phyloP scores from a whole-genome alignment of 2,329 filamentous ascomycete species.

The Pleomassaria siparia region DNA sequence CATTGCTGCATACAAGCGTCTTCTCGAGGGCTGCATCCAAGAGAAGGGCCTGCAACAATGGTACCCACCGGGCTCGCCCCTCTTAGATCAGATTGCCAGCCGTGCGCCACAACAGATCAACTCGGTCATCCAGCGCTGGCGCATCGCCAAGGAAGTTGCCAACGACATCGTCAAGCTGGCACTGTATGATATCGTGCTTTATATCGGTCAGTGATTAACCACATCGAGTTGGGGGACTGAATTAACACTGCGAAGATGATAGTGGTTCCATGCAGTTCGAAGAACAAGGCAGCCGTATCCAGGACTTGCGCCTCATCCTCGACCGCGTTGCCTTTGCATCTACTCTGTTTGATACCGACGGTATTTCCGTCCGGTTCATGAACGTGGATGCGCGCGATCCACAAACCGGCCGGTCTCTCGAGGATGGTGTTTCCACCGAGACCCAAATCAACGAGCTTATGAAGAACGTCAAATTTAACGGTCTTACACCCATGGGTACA shows the following conservation, averaged over 20 bases:
- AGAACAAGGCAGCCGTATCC: slow-evolving; percentile 66
- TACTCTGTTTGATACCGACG: slow-evolving; percentile 69
- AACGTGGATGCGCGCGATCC: slow-evolving; percentile 50
- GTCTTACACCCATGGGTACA: slow-evolving; percentile 67
- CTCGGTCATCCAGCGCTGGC: slow-evolving; percentile 59
- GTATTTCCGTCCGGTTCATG: slow-evolving; percentile 70
- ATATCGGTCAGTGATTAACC: slow-evolving; percentile 49
- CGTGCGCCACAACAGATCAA: slow-evolving; percentile 55
- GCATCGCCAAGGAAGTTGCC: slow-evolving; percentile 60
- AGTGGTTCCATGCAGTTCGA: slow-evolving; percentile 71
- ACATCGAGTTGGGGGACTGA: background rate
- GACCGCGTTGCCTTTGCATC: slow-evolving; percentile 64
- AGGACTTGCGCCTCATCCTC: slow-evolving; percentile 66
- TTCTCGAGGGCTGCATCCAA: slow-evolving; percentile 58
- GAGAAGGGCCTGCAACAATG: slow-evolving; percentile 62
- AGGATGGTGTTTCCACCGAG: slow-evolving; percentile 59
- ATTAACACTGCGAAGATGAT: slow-evolving; percentile 54
- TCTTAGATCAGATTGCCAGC: slow-evolving; percentile 54
- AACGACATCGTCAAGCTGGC: slow-evolving; percentile 65
- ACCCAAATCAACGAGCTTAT: slow-evolving; percentile 62
- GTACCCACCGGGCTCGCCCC: slow-evolving; percentile 58
- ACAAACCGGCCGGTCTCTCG: slow-evolving; percentile 39
- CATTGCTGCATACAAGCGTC: slow-evolving; percentile 57
- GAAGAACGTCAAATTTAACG: slow-evolving; percentile 62
- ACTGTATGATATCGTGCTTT: slow-evolving; percentile 64